phyloP scores from a whole-genome alignment of 2,329 filamentous ascomycete species.

The Neonectria ditissima region DNA sequence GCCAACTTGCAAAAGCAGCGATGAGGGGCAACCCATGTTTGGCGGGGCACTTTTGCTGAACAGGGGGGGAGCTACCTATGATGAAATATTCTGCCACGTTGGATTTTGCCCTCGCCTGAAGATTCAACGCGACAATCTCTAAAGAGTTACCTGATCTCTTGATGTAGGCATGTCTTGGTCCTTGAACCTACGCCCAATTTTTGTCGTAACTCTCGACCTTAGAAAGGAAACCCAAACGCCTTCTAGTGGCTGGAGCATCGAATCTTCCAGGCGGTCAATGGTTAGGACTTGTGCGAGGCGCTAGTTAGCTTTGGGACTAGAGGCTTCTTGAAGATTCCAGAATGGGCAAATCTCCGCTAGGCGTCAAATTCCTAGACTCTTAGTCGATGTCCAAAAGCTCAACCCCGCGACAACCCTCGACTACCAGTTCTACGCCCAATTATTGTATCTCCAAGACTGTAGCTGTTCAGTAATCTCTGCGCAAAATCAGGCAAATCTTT shows the following conservation, averaged over 20 bases:
- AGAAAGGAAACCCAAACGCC: constrained; percentile 4
- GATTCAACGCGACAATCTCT: constrained; percentile 19
- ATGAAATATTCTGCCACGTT: constrained; percentile 46
- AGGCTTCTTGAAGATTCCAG: constrained; percentile 57
- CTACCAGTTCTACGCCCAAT: background rate
- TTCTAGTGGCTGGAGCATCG: constrained; percentile 30
- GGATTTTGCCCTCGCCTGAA: constrained; percentile 23
- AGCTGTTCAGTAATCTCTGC: background rate
- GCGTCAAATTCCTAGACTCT: constrained; percentile 29
- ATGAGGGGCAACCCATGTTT: constrained; percentile 67
- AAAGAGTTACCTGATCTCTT: background rate
- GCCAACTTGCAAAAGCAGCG: constrained; percentile 64
- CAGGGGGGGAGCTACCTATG: constrained; percentile 42
- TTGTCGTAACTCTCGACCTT: background rate
- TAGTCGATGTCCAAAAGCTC: constrained; percentile 21
- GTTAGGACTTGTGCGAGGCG: constrained; percentile 10
- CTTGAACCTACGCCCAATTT: constrained; percentile 3
- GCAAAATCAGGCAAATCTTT: background rate
- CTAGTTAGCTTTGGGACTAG: constrained; percentile 46
- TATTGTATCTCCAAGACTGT: background rate
- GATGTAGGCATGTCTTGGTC: background rate
- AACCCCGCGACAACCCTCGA: constrained; percentile 17
- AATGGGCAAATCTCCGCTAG: constrained; percentile 47
- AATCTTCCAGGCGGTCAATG: constrained; percentile 28
- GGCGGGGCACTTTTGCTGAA: constrained; percentile 62